These are phyloP conservation scores for Collybiopsis luxurians DNA, from an alignment of 768 basidiomycete species.

Conservation along the genomic window DNA sequence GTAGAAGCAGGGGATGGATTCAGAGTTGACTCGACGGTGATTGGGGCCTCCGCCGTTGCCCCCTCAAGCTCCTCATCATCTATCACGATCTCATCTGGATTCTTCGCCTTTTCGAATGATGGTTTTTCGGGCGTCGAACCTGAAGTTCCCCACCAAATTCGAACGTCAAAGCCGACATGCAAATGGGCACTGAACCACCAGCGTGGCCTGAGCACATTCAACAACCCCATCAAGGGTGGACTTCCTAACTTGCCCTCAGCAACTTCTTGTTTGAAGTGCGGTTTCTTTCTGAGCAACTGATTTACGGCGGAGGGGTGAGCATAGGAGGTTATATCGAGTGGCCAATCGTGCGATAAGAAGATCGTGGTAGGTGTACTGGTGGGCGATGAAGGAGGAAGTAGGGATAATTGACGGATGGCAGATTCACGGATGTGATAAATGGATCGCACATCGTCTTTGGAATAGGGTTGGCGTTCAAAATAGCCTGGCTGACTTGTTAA, in stretches of 20 bases:
- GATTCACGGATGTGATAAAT: constrained; percentile 92
- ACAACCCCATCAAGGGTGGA: constrained; percentile 77
- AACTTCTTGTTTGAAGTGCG: constrained; percentile 74
- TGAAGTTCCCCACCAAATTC: constrained; percentile 25
- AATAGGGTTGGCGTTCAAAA: constrained; percentile 82
- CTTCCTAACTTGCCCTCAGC: constrained; percentile 71
- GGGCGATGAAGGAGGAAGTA: constrained; percentile 29
- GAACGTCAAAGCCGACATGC: constrained; percentile 83
- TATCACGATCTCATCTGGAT: constrained; percentile 52
- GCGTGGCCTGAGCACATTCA: constrained; percentile 66
- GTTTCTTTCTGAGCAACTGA: constrained; percentile 69
- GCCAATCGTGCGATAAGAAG: constrained; percentile 98
- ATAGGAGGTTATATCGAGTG: constrained; percentile 76
- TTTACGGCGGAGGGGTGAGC: constrained; percentile 51
- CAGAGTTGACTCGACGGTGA: neutral
- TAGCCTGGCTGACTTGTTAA: constrained; percentile 47
- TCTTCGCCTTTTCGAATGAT: constrained; percentile 14
- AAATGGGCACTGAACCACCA: constrained; percentile 96
- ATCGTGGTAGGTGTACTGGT: constrained; percentile 52
- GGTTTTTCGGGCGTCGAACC: neutral
- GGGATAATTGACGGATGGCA: constrained; percentile 73
- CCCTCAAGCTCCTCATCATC: constrained; percentile 36
- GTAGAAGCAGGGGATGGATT: neutral
- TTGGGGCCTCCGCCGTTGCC: neutral
- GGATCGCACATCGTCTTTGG: constrained; percentile 66